phyloP scores from a whole-genome alignment of 2,329 filamentous ascomycete genomes.

The Tympanopsis confertula region DNA sequence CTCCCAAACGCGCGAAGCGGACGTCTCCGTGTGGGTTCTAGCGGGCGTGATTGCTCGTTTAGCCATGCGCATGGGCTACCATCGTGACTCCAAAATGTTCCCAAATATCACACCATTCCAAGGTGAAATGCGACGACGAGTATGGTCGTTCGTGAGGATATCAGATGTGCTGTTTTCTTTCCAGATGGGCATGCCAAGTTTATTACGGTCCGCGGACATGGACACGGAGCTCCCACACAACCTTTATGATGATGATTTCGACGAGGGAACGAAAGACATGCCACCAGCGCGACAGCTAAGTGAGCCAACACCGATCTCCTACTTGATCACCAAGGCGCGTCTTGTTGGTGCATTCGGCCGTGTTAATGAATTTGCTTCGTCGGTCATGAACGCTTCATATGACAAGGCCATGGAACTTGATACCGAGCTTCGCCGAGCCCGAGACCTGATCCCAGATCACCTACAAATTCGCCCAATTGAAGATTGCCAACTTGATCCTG shows the following conservation, averaged over 20 bases:
- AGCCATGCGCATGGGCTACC: conserved; percentile 23
- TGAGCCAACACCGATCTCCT: conserved; percentile 13
- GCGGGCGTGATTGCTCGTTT: conserved; percentile 18
- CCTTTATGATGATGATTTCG: conserved; percentile 29
- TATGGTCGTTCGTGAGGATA: conserved; percentile 26
- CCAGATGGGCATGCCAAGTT: conserved; percentile 31
- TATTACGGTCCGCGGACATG: conserved; percentile 23
- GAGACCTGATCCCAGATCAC: conserved; percentile 1
- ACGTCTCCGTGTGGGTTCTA: conserved; percentile 20
- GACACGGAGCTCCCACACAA: conserved; percentile 31
- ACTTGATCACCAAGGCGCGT: conserved; percentile 11
- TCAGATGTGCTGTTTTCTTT: conserved; percentile 28
- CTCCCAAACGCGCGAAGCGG: conserved; percentile 7
- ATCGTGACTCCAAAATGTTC: conserved; percentile 30
- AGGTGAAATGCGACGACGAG: conserved; percentile 30
- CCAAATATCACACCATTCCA: conserved; percentile 23
- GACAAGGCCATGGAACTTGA: neutral
- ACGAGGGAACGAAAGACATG: conserved; percentile 15
- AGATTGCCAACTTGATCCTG: neutral
- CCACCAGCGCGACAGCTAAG: conserved; percentile 19
- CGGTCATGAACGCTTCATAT: neutral
- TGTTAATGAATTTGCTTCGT: neutral
- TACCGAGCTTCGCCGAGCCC: neutral
- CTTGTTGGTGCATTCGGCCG: conserved; percentile 11
- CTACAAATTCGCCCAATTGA: neutral